A percentile compares a stretch with the other conserved stretches of the same genome.
Evolutionary conservation across 1,139 yeast genomes (phyloP).

Genomic region (Casaregolazyma lundiana): DNA sequence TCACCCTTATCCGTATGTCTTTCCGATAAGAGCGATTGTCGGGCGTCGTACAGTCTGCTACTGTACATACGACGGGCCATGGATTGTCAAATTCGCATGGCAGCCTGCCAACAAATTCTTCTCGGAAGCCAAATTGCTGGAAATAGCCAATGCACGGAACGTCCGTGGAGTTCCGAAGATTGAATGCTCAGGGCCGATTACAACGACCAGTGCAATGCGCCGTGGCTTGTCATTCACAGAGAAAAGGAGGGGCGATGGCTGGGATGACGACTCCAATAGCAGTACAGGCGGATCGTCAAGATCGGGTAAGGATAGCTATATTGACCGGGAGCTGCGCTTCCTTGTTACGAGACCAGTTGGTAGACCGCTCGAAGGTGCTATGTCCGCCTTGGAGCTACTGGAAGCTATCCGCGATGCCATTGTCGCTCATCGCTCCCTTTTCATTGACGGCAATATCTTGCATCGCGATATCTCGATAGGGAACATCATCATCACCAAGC

Average conservation of each 20-base stretch:
- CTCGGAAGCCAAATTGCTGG: background rate
- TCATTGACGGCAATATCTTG: background rate
- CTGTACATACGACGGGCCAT: background rate
- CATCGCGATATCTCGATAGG: background rate
- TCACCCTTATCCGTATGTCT: background rate
- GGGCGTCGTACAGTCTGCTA: background rate
- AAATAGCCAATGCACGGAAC: background rate
- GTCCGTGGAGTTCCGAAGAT: background rate
- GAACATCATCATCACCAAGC: background rate
- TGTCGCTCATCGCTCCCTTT: background rate
- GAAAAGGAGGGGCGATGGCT: conserved; percentile 10
- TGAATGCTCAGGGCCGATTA: conserved; percentile 23
- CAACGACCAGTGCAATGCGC: conserved; percentile 43
- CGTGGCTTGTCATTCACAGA: conserved; percentile 40
- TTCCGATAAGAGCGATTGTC: background rate
- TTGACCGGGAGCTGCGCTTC: background rate
- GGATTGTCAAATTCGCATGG: background rate
- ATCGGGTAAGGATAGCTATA: background rate
- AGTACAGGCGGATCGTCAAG: too few species aligned
- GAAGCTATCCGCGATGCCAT: background rate
- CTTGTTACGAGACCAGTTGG: background rate
- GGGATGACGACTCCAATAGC: conserved; percentile 9
- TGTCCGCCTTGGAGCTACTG: background rate
- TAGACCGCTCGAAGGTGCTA: background rate
- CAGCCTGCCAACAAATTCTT: background rate